Evolutionary conservation across 495 filamentous ascomycete species (phyloP), one percentile per base, ranked within the genome.

Genomic region (Penicillium angulare): DNA sequence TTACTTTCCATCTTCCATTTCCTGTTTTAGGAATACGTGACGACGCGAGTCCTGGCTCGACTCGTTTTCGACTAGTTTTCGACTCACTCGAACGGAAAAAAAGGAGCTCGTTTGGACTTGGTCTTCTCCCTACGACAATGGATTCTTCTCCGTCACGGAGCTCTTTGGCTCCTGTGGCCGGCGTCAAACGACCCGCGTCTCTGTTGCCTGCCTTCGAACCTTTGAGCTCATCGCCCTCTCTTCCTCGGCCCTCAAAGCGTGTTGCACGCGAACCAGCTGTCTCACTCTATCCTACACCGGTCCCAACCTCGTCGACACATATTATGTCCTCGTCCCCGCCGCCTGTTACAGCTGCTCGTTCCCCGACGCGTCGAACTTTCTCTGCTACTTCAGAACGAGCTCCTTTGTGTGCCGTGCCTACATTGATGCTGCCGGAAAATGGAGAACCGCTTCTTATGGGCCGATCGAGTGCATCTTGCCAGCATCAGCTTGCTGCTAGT

Each of bases 121-220:
- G 13, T n/a, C 26, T 38, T n/a, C 10, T 17, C 8, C 29, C 43
- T 21, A 46, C 33, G 52, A 66, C 45, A 53, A 77, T 77, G 73
- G 74, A 74, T 51, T 74, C 74, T 17, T 76, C 74, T 56, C 70
- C 74, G 24, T 60, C 63, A n/a, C 63, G 66, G 58, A 66, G 60
- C 52, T 55, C 47, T 44, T 54, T 59, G 40, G 57, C 80, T 63
- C 70, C 76, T 43, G 70, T 74, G 12, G 79, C 81, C 41, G 83
- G 88, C 55, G 68, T 84, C 48, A 95, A 95, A 76, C 85, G 90
- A 69, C 82, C 88, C 34, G 86, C 86, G 52, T 82, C 90, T 48
- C 69, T 98, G 41, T 82, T 97, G 31, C 93, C 93, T 50, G 86
- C 93, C 5, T 96, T 97, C 69, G 93, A 98, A 72, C 93, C 90